phyloP scores from a whole-genome alignment of 2,329 filamentous ascomycete species.

The Fusarium foetens region DNA sequence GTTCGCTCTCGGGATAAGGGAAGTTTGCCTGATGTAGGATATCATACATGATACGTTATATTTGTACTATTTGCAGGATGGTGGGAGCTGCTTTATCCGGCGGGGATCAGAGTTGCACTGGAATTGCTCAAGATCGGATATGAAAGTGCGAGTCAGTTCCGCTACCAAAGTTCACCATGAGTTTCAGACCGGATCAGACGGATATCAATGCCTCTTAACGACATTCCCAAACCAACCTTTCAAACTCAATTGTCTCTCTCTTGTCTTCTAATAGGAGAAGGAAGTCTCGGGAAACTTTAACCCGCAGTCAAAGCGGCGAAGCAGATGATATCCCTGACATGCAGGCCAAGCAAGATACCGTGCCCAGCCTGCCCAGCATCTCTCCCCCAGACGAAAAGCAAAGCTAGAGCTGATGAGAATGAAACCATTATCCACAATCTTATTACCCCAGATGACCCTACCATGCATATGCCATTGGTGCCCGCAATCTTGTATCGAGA shows the following conservation, averaged over 20 bases:
- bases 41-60: constrained; percentile 3
- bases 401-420: constrained; percentile 23
- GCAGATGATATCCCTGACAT: constrained; percentile 28
- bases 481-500: constrained; percentile 36
- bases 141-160: constrained; percentile 4
- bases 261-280: not conserved
- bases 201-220: not conserved
- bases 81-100: constrained; percentile 33
- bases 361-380: not conserved
- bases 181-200: constrained; percentile 5
- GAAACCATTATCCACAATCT: constrained; percentile 31
- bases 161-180: not conserved
- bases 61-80: constrained; percentile 2
- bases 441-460: constrained; percentile 29
- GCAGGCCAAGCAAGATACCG: constrained; percentile 30
- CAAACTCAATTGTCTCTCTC: not conserved
- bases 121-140: constrained; percentile 1
- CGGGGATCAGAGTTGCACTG: constrained; percentile 19
- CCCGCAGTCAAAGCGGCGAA: constrained; percentile 17
- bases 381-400: not conserved
- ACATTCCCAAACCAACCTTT: not conserved
- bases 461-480: constrained; percentile 37
- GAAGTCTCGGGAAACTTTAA: constrained; percentile 10
- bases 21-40: constrained; percentile 23
- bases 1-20: constrained; percentile 33